A percentile compares a stretch with the other conserved stretches of the same genome.
These are phyloP conservation scores for Rhodamnia rubescens DNA, from an alignment of 345 rosid species.

Conservation along the genomic window DNA sequence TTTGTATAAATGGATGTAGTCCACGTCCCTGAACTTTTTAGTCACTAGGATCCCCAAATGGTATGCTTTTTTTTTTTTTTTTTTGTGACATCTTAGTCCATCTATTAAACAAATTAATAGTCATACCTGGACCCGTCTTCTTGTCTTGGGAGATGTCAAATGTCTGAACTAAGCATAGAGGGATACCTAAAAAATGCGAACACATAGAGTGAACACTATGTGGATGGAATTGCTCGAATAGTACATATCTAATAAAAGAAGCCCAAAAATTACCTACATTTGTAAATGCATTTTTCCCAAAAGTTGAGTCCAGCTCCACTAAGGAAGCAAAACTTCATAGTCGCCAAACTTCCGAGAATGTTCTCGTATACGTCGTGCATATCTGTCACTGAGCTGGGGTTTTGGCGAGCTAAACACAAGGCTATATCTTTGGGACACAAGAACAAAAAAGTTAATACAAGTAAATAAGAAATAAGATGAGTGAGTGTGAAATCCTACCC, in stretches of 20 bases:
- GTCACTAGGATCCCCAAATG: background rate
- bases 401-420: too few relatives aligned
- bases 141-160: background rate
- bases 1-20: background rate
- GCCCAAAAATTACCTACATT: background rate
- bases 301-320: background rate
- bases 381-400: too few relatives aligned
- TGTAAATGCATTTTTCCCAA: background rate
- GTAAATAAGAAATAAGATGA: too few relatives aligned
- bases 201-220: background rate
- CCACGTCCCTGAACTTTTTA: background rate
- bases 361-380: too few relatives aligned
- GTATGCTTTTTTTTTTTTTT: background rate
- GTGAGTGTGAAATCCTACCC: too few relatives aligned
- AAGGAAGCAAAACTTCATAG: background rate
- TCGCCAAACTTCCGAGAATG: too few relatives aligned
- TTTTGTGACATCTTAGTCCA: background rate
- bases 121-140: background rate
- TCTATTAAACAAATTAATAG: background rate
- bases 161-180: background rate
- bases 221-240: background rate
- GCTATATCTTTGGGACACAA: too few relatives aligned
- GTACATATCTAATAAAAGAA: background rate
- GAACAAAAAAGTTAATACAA: too few relatives aligned
- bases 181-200: background rate